Evolutionary conservation across 208 protist species (phyloP).

Genomic region (Acanthamoeba triangularis): DNA sequence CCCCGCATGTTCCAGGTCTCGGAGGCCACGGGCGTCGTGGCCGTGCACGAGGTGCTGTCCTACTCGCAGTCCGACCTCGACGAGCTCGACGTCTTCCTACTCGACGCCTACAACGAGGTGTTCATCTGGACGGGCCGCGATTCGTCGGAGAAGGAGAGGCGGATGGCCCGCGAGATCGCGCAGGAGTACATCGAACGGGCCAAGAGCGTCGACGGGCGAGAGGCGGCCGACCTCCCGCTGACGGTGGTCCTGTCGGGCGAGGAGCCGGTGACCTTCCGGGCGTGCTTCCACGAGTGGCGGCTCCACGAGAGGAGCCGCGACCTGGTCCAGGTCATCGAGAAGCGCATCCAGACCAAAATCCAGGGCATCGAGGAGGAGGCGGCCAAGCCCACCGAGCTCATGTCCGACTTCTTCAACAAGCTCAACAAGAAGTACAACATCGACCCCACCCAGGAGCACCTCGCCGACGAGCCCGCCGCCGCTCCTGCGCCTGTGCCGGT

Average conservation of each 20-base stretch:
- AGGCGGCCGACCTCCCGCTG: neutral
- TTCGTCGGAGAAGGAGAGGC: slow-evolving; percentile 72
- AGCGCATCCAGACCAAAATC: slow-evolving; percentile 54
- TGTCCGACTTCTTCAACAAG: slow-evolving; percentile 64
- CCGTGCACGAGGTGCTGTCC: slow-evolving; percentile 79
- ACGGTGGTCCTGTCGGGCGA: slow-evolving; percentile 12
- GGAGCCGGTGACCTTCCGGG: slow-evolving; percentile 44
- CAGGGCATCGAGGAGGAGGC: slow-evolving; percentile 64
- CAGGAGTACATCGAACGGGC: slow-evolving; percentile 43
- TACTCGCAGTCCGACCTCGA: slow-evolving; percentile 84
- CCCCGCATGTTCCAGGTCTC: slow-evolving; percentile 87
- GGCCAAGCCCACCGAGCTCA: slow-evolving; percentile 43
- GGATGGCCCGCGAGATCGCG: slow-evolving; percentile 76
- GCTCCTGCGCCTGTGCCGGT: neutral
- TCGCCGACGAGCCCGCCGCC: neutral
- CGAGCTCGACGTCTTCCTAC: slow-evolving; percentile 84
- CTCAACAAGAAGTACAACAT: slow-evolving; percentile 55
- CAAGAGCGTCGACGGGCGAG: neutral
- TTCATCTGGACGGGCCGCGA: slow-evolving; percentile 72
- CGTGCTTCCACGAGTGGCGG: slow-evolving; percentile 71
- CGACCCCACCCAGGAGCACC: slow-evolving; percentile 26
- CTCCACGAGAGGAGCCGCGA: neutral
- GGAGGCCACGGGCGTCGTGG: slow-evolving; percentile 80
- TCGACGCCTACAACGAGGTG: slow-evolving; percentile 81
- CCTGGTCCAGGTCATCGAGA: slow-evolving; percentile 40